Evolutionary conservation across 495 filamentous ascomycete species (phyloP), one percentile per base, ranked within the genome.

Genomic region (Aspergillus baeticus): DNA sequence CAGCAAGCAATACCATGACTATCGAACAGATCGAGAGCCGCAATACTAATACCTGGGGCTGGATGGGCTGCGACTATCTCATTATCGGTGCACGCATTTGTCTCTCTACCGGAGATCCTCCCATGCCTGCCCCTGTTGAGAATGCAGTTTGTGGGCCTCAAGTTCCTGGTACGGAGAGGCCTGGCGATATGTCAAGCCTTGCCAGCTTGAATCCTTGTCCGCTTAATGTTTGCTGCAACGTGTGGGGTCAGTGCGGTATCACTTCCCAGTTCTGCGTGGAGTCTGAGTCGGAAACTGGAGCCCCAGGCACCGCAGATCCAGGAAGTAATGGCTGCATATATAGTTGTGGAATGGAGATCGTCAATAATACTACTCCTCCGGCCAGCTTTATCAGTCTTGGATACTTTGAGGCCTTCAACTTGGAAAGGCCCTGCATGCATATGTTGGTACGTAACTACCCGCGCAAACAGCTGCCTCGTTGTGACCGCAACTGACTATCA

Each of bases 31-130:
- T 77, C 5, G 47, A 69, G 10, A 54, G 47, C 10, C 69, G 62
- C 61, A 77, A 77, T 61, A 59, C 59, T 14, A 45, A 66, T 14
- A 73, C 58, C 5, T 82, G 78, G 77, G 79, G 68, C 20, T 83
- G 77, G 77, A 58, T 35, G n/a, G 76, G 74, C 26, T 84, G 81
- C 60, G 39, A 53, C 6, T 22, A 41, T 6, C 58, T 82, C 1
- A 22, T 22, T 10, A 17, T 18, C 8, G 41, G 41, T 1, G 0
- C 22, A 59, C 44, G 10, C 6, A 80, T 84, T 20, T 82, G 81
- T 56, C 39, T 84, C 1, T 81, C 77, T 59, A 52, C 57, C 1
- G 81, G 81, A 1, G 33, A 3, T 36, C 31, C 80, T 1, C 77
- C 78, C 1, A 61, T 82, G 66, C 81, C 80, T 0, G 56, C 69